Conservation (phyloP, 106 monocot genomes). For the Agapanthus africanus region DNA sequence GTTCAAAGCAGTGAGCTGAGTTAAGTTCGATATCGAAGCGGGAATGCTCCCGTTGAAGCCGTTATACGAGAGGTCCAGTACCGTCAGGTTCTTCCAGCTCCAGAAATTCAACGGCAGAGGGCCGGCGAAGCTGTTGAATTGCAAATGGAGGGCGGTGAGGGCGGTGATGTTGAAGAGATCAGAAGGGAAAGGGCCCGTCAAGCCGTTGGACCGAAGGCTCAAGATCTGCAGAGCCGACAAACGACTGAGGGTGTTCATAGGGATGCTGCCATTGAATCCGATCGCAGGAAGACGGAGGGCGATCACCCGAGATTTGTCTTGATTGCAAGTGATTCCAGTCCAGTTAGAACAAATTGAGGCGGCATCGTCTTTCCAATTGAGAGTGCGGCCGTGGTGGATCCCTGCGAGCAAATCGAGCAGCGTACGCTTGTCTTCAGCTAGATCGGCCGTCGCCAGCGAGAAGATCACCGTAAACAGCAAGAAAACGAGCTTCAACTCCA, state of each 20-base stretch:
- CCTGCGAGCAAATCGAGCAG: constrained; percentile 59
- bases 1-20: constrained; percentile 45
- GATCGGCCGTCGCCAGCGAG: constrained; percentile 17
- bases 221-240: constrained; percentile 53
- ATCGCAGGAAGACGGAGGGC: constrained; percentile 57
- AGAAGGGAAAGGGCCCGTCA: constrained; percentile 60
- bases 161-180: constrained; percentile 51
- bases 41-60: constrained; percentile 51
- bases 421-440: constrained; percentile 44
- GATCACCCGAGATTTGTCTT: constrained; percentile 40
- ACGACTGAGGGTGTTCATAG: constrained; percentile 61
- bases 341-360: constrained; percentile 42
- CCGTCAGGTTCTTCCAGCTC: constrained; percentile 37
- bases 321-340: constrained; percentile 60
- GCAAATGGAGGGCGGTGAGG: constrained; percentile 73
- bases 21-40: constrained; percentile 47
- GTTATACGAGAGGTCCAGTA: constrained; percentile 66
- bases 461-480: neutral
- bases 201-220: constrained; percentile 62
- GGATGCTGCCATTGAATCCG: constrained; percentile 55
- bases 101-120: constrained; percentile 42
- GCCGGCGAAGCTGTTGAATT: constrained; percentile 60
- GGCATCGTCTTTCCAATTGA: constrained; percentile 48
- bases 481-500: too few species aligned
- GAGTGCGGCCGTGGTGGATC: constrained; percentile 15